Conservation (phyloP, 1,284 basidiomycete genomes). For the Athelia sp. region DNA sequence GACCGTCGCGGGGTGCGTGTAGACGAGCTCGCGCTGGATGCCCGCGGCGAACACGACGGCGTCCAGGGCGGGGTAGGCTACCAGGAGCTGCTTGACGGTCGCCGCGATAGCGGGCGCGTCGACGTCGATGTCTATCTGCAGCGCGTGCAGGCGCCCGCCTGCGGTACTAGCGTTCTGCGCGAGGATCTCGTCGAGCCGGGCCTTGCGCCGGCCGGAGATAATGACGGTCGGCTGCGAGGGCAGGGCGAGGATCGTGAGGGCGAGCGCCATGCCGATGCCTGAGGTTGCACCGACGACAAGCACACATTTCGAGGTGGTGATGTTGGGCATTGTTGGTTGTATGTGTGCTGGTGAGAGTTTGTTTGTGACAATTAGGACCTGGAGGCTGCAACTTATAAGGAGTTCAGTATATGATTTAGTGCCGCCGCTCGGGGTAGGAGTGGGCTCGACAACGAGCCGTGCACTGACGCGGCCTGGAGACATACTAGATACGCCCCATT, state of each 20-base stretch:
- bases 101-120: slow-evolving; percentile 33
- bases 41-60: slow-evolving; percentile 44
- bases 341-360: no score
- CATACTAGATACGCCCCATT: no score
- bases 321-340: slow-evolving; percentile 38
- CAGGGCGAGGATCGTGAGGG: slow-evolving; percentile 42
- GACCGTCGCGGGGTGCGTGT: slow-evolving; percentile 40
- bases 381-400: no score
- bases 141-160: slow-evolving; percentile 29
- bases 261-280: slow-evolving; percentile 57
- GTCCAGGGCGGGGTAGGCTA: slow-evolving; percentile 39
- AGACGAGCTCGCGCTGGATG: slow-evolving; percentile 47
- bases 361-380: no score
- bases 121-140: slow-evolving; percentile 38
- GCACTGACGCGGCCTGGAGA: no score
- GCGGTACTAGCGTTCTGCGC: slow-evolving; percentile 22
- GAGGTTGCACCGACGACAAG: slow-evolving; percentile 58
- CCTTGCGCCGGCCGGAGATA: slow-evolving; percentile 47
- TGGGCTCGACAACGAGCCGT: no score
- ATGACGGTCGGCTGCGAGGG: slow-evolving; percentile 51
- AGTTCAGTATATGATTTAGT: no score
- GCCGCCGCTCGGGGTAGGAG: no score
- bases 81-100: slow-evolving; percentile 33
- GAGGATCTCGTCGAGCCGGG: slow-evolving; percentile 43
- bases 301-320: slow-evolving; percentile 50